A percentile compares a stretch with the other conserved stretches of the same genome.
These are phyloP conservation scores for Amanita rimosa DNA, from an alignment of 768 basidiomycete species.

Conservation along the genomic window DNA sequence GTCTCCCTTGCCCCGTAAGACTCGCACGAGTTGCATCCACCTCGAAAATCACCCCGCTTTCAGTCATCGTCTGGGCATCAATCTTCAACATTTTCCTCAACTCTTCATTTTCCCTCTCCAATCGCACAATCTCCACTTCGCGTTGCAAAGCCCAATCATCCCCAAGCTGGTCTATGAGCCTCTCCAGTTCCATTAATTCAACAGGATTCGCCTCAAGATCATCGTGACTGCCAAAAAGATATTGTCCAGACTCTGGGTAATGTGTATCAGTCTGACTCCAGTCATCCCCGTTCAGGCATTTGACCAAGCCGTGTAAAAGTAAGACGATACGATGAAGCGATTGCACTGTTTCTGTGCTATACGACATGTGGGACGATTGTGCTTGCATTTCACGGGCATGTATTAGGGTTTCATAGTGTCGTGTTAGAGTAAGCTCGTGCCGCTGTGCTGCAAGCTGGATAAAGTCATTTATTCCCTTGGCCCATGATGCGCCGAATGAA, in stretches of 20 bases:
- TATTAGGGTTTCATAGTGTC: conserved; percentile 84
- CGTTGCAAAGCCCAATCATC: conserved; percentile 83
- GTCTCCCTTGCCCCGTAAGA: conserved; percentile 14
- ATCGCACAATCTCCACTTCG: conserved; percentile 73
- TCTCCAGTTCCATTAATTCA: conserved; percentile 28
- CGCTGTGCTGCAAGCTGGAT: conserved; percentile 80
- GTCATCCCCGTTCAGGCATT: conserved; percentile 57
- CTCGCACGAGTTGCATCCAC: conserved; percentile 29
- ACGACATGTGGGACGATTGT: conserved; percentile 42
- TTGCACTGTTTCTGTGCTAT: conserved; percentile 46
- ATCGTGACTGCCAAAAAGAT: not conserved
- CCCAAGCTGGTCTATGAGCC: conserved; percentile 29
- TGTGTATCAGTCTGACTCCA: conserved; percentile 22
- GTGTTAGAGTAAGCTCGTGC: conserved; percentile 77
- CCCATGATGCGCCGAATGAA: not conserved
- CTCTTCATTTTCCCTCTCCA: conserved; percentile 76
- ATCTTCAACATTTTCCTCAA: conserved; percentile 71
- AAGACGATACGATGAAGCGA: conserved; percentile 65
- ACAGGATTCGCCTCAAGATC: conserved; percentile 19
- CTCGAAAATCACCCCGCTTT: conserved; percentile 42
- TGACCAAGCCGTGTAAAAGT: conserved; percentile 60
- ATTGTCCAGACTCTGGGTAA: conserved; percentile 1
- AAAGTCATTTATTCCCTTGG: conserved; percentile 6
- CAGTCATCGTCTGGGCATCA: conserved; percentile 41
- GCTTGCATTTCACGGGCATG: conserved; percentile 48